phyloP scores from a whole-genome alignment of 345 rosid genomes.

The Erucastrum elatum region DNA sequence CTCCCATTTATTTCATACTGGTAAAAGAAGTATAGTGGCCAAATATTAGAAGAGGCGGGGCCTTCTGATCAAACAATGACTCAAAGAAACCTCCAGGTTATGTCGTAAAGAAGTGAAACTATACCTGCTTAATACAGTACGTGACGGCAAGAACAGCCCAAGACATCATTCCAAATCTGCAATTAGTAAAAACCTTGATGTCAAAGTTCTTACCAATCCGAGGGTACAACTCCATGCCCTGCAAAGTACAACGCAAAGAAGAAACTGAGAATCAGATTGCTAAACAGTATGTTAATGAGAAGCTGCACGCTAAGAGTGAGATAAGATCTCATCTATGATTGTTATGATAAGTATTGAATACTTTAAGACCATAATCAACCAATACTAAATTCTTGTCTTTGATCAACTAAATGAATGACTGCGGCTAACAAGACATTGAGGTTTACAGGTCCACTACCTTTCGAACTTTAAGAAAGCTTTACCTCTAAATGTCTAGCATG shows the following conservation, averaged over 20 bases:
- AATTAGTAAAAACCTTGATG: constrained; percentile 95
- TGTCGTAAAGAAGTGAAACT: constrained; percentile 3
- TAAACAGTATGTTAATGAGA: neutral
- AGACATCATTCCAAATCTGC: constrained; percentile 99
- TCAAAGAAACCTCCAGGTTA: constrained; percentile 6
- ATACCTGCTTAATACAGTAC: constrained; percentile 99
- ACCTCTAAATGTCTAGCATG: neutral
- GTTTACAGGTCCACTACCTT: neutral
- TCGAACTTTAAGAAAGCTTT: constrained; percentile 5
- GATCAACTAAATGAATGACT: neutral
- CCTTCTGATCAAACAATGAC: neutral
- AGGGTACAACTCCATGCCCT: constrained; percentile 99
- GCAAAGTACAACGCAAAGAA: constrained; percentile 33
- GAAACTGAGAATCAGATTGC: constrained; percentile 15
- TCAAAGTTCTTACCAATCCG: constrained; percentile 94
- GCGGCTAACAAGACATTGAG: neutral
- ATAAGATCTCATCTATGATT: constrained; percentile 9
- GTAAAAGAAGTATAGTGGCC: constrained; percentile 23
- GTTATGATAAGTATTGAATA: neutral
- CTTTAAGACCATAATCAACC: neutral
- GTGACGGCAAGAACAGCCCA: constrained; percentile 99
- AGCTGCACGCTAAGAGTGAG: constrained; percentile 23
- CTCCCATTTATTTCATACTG: constrained; percentile 84
- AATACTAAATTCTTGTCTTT: neutral
- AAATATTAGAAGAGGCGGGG: constrained; percentile 10